phyloP scores from a whole-genome alignment of 2,329 filamentous ascomycete genomes.

The Periconia sp. region DNA sequence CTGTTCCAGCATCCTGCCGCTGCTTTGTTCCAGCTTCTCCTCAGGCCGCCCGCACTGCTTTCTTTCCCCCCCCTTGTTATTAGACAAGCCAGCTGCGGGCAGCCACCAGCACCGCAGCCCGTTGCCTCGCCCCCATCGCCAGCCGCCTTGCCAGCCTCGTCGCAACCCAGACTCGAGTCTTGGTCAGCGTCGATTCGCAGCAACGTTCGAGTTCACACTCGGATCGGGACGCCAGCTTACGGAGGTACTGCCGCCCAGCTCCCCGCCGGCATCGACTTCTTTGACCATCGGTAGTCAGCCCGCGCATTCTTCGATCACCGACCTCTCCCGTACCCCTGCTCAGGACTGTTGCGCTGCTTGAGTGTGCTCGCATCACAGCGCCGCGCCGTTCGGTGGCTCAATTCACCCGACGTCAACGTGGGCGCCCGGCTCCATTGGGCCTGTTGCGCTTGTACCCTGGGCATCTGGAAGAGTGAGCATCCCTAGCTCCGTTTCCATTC shows the following conservation, averaged over 20 bases:
- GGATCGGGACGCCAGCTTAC: too few species aligned
- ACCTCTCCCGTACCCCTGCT: too few species aligned
- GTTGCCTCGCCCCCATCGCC: neutral
- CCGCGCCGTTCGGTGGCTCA: neutral
- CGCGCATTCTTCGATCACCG: too few species aligned
- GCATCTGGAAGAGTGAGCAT: constrained; percentile 20
- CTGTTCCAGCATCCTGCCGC: neutral
- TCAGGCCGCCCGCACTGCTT: neutral
- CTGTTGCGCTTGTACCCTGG: constrained; percentile 22
- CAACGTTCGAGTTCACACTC: too few species aligned
- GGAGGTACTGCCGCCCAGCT: too few species aligned
- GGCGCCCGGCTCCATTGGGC: constrained; percentile 26
- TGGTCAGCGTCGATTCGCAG: too few species aligned
- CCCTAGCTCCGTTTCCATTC: constrained; percentile 28
- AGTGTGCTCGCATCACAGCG: too few species aligned
- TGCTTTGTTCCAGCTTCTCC: too few species aligned
- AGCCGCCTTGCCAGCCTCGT: neutral
- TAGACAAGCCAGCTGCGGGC: constrained; percentile 6
- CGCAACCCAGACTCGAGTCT: too few species aligned
- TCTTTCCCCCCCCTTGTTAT: constrained; percentile 2
- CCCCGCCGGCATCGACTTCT: too few species aligned
- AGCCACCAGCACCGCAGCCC: neutral
- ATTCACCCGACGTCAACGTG: constrained; percentile 6
- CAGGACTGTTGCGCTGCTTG: too few species aligned
- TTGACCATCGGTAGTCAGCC: too few species aligned